Percentiles rank a stretch among this genome's conserved stretches.
These are phyloP conservation scores for Colletotrichum tropicale DNA, from an alignment of 2,329 filamentous ascomycete species.

Conservation along the genomic window DNA sequence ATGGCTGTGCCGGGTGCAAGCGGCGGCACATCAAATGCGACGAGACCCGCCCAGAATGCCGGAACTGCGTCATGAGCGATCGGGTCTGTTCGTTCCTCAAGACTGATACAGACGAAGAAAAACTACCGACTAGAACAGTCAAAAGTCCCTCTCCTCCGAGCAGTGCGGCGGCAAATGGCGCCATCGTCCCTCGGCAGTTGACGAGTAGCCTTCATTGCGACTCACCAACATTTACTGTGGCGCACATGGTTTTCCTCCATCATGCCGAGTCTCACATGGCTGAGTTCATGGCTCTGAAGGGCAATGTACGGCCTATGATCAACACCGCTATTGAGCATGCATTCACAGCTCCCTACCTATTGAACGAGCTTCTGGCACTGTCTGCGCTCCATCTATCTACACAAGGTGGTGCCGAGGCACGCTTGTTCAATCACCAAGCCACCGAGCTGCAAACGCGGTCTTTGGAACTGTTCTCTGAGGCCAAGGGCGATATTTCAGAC, in stretches of 20 bases:
- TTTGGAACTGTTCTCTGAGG: slow-evolving; percentile 30
- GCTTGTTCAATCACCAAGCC: slow-evolving; percentile 30
- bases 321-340: slow-evolving; percentile 33
- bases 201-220: background rate
- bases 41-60: slow-evolving; percentile 43
- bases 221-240: background rate
- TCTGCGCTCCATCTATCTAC: slow-evolving; percentile 39
- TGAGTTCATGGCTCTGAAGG: background rate
- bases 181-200: background rate
- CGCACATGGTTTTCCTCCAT: slow-evolving; percentile 12
- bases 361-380: slow-evolving; percentile 41
- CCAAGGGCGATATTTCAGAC: slow-evolving; percentile 7
- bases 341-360: slow-evolving; percentile 35
- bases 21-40: slow-evolving; percentile 51
- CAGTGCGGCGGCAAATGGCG: background rate
- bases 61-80: slow-evolving; percentile 36
- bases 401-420: slow-evolving; percentile 18
- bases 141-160: background rate
- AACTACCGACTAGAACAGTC: background rate
- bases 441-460: slow-evolving; percentile 32
- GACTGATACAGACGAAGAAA: background rate
- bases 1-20: slow-evolving; percentile 41
- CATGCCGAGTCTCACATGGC: background rate
- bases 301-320: slow-evolving; percentile 24
- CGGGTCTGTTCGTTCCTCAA: slow-evolving; percentile 26